Evolutionary conservation across 2,329 filamentous ascomycete species (phyloP), one percentile per base, ranked within the genome.

Genomic region (Trichothecium sympodiale): DNA sequence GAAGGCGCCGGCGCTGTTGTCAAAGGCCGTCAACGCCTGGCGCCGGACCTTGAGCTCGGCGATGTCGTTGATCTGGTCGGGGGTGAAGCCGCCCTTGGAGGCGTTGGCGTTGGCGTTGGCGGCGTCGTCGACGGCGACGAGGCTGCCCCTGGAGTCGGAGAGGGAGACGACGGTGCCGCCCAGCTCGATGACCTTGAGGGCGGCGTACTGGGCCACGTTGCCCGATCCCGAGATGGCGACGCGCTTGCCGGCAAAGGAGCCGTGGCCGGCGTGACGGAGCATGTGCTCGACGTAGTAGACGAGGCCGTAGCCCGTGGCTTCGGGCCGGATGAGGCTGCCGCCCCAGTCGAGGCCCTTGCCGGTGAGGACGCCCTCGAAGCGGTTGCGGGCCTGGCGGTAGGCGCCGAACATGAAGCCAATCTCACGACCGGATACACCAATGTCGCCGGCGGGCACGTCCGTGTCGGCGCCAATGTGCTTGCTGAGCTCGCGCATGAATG

Each of bases 261-360:
- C 87, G 57, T 81, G 80, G 60, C 85, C 86, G 49, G 85, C 84
- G 62, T 94, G 81, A 61, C 83, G 69, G 56, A 96, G 88, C 88
- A 95, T 95, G 73, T 94, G 84, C 51, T 83, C 74, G 56, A 94
- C 85, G 61, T 94, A 94, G 77, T 96, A 96, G 61, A 95, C 80
- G 42, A 95, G 77, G 63, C 91, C 91, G 65, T 85, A 96, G 41
- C 91, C 91, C 38, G 91, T 98, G 51, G 91, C 91, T 74, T 98
- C 65, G 43, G 91, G 89, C 45, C 91, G 77, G 69, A 96, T 95
- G 65, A 95, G 68, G 56, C 76, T 83, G 54, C 91, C 91, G 61
- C 91, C 91, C 87, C 89, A 96, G 64, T 66, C 75, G 51, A 81
- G 76, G 47, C 89, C 89, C 79, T 98, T 98, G 50, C 91, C 89